Conservation (phyloP, 2,329 filamentous ascomycete genomes). For the Stagonosporopsis cucurbitacearum region DNA sequence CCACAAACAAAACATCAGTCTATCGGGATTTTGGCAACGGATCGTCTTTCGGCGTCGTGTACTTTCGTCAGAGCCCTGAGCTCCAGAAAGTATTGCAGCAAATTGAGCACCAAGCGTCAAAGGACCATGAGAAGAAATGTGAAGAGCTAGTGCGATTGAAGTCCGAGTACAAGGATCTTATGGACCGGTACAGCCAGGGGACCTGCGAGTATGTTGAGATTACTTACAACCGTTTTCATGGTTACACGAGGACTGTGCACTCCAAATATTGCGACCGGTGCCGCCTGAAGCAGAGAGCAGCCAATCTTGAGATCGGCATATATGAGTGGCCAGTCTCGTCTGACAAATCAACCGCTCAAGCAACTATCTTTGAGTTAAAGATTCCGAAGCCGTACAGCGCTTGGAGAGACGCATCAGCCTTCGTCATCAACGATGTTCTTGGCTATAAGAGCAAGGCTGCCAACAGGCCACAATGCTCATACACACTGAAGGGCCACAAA, state of each 20-base stretch:
- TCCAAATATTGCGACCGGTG: constrained; percentile 41
- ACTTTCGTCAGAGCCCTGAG: constrained; percentile 53
- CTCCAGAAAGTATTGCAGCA: constrained; percentile 47
- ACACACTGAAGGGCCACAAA: constrained; percentile 24
- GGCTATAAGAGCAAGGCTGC: neutral
- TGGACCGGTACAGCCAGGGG: constrained; percentile 12
- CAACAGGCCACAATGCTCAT: neutral
- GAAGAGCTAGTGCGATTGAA: constrained; percentile 26
- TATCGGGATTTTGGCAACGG: constrained; percentile 48
- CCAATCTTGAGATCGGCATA: constrained; percentile 53
- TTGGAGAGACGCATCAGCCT: constrained; percentile 60
- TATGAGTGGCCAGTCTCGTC: constrained; percentile 65
- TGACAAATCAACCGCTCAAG: constrained; percentile 42
- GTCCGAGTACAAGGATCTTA: constrained; percentile 21
- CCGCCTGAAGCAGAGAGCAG: constrained; percentile 36
- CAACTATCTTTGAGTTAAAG: constrained; percentile 61
- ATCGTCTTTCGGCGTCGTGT: constrained; percentile 56
- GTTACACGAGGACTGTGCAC: constrained; percentile 19
- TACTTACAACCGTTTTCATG: constrained; percentile 4
- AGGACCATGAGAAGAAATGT: constrained; percentile 26
- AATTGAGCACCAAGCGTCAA: constrained; percentile 52
- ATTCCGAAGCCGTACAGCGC: constrained; percentile 50
- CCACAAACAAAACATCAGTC: constrained; percentile 34
- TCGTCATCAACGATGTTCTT: constrained; percentile 53
- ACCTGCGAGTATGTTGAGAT: constrained; percentile 21